Conservation (phyloP, 495 filamentous ascomycete species). For the Talaromyces borbonicus region DNA sequence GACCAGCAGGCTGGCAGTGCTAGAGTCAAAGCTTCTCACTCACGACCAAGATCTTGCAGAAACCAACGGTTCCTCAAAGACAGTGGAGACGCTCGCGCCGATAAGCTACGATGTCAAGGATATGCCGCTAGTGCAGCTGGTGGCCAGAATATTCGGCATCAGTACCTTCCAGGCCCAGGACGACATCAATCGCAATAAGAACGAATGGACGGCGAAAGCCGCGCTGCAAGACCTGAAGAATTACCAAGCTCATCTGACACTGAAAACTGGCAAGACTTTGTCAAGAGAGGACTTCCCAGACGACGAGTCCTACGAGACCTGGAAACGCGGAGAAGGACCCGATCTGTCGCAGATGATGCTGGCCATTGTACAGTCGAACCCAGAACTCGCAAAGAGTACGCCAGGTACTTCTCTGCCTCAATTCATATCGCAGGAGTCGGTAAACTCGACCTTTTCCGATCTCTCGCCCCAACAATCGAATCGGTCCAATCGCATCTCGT, state of each 20-base stretch:
- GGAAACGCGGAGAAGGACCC: constrained; percentile 75
- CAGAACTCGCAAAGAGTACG: constrained; percentile 68
- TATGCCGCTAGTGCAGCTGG: constrained; percentile 85
- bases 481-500: constrained; percentile 38
- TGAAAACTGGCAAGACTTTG: constrained; percentile 68
- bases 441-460: constrained; percentile 49
- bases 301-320: constrained; percentile 80
- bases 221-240: constrained; percentile 84
- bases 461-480: constrained; percentile 45
- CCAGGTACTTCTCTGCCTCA: constrained; percentile 40
- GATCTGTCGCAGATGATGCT: constrained; percentile 90
- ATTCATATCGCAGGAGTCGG: constrained; percentile 32
- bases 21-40: constrained; percentile 90
- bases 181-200: constrained; percentile 73
- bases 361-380: constrained; percentile 75
- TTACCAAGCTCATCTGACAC: constrained; percentile 79
- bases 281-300: constrained; percentile 79
- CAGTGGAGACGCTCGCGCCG: constrained; percentile 68
- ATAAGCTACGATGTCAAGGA: constrained; percentile 89
- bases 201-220: constrained; percentile 81
- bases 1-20: constrained; percentile 59
- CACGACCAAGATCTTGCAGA: constrained; percentile 80
- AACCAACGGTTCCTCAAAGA: constrained; percentile 44
- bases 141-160: constrained; percentile 74
- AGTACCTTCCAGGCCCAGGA: constrained; percentile 65